Conservation (phyloP, 2,329 filamentous ascomycete genomes). For the Pestalotiopsis sp. region DNA sequence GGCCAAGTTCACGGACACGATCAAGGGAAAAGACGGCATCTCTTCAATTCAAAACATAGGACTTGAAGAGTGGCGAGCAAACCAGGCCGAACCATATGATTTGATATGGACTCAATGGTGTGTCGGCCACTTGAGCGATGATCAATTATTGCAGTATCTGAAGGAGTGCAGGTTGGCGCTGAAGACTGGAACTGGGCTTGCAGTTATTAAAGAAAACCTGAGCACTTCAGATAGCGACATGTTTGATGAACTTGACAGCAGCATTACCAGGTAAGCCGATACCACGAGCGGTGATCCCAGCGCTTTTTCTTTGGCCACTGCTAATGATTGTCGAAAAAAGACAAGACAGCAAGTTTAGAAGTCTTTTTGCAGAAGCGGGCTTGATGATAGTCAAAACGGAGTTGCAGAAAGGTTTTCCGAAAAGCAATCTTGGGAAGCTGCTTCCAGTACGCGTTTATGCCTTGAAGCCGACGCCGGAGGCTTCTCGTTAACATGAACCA, state of each 20-base stretch:
- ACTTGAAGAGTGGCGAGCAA: slow-evolving; percentile 69
- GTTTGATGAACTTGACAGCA: slow-evolving; percentile 76
- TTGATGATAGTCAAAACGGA: slow-evolving; percentile 71
- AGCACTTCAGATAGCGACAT: slow-evolving; percentile 61
- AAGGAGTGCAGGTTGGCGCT: slow-evolving; percentile 54
- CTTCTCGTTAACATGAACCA: neutral
- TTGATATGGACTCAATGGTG: slow-evolving; percentile 94
- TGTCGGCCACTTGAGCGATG: slow-evolving; percentile 77
- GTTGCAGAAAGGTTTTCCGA: slow-evolving; percentile 59
- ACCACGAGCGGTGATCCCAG: neutral
- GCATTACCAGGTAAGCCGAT: slow-evolving; percentile 65
- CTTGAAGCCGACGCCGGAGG: slow-evolving; percentile 51
- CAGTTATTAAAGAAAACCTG: slow-evolving; percentile 83
- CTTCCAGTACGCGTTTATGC: slow-evolving; percentile 81
- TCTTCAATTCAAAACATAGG: slow-evolving; percentile 71
- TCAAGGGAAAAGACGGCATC: slow-evolving; percentile 61
- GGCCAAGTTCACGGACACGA: slow-evolving; percentile 71
- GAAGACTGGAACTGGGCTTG: slow-evolving; percentile 47
- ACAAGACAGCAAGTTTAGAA: slow-evolving; percentile 67
- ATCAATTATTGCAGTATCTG: slow-evolving; percentile 70
- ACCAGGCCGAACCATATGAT: slow-evolving; percentile 62
- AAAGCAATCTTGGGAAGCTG: slow-evolving; percentile 42
- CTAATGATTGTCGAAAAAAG: neutral
- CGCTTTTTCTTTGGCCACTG: neutral
- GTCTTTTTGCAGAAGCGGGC: slow-evolving; percentile 70